Percentiles rank a stretch among this genome's conserved stretches.
These are phyloP conservation scores for Isabelozyma rhagii DNA, from an alignment of 805 yeast species.

Conservation along the genomic window DNA sequence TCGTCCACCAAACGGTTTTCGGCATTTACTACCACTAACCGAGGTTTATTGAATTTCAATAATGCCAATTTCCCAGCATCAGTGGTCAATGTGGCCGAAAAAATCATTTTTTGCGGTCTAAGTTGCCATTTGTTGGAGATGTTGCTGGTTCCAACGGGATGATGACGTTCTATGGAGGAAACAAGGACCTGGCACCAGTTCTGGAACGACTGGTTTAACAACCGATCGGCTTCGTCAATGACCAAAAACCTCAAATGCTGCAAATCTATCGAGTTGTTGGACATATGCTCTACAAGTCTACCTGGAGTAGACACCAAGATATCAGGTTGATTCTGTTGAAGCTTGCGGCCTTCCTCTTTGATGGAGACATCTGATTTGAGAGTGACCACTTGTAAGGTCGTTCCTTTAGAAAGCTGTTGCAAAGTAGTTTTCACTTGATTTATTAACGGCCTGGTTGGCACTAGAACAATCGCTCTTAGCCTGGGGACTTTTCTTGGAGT, in stretches of 20 bases:
- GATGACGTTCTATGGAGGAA: constrained; percentile 22
- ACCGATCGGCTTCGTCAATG: constrained; percentile 79
- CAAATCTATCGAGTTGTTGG: constrained; percentile 41
- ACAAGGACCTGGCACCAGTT: constrained; percentile 77
- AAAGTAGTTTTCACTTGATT: constrained; percentile 75
- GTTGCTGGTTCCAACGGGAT: neutral
- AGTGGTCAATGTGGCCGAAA: constrained; percentile 91
- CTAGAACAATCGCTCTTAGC: constrained; percentile 70
- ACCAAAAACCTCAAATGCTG: constrained; percentile 58
- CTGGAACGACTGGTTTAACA: constrained; percentile 86
- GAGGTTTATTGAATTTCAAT: constrained; percentile 67
- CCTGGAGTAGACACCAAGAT: constrained; percentile 75
- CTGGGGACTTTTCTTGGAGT: constrained; percentile 63
- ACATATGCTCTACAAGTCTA: constrained; percentile 73
- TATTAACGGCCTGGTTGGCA: constrained; percentile 88
- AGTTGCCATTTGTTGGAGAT: constrained; percentile 33
- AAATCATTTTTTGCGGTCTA: constrained; percentile 61
- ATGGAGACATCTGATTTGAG: constrained; percentile 51
- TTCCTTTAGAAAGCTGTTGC: constrained; percentile 58
- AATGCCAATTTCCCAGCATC: constrained; percentile 83
- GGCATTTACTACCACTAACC: constrained; percentile 69
- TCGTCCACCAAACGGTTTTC: constrained; percentile 45
- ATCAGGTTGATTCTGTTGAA: constrained; percentile 55
- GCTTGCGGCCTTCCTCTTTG: constrained; percentile 60
- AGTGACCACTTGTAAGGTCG: constrained; percentile 60